Base-by-base conservation (phyloP, 1,139 yeast genomes). In the Yamadazyma mexicana region DNA sequence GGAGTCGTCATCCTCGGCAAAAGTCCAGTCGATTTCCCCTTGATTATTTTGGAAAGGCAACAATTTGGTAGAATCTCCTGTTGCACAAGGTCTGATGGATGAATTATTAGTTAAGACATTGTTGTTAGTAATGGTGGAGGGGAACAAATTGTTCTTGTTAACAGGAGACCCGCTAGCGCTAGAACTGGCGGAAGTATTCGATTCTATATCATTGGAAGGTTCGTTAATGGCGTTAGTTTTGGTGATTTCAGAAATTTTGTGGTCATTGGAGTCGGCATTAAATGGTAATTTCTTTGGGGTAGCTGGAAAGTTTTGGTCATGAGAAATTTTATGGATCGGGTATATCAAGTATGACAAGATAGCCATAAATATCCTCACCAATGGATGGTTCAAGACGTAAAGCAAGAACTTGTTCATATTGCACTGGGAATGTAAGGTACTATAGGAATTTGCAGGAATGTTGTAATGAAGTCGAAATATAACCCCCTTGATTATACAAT, bases 21-120 rank as follows among this genome's bases (percentile, higher is more conserved):
- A 66, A 8, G 72, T 71, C 80, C 83, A 80, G 44, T 77, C 81
- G 14, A 79, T 66, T 48, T 77, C 80, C 3, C 86, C 86, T 29
- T 69, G 64, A 10, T 59, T 61, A 50, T 77, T 77, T 38, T 75
- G 77, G 47, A 71, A 66, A 5, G 83, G 80, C 17, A 76, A 59
- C 28, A 76, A 62, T 39, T 74, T 63, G 2, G 81, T 66, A 30
- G 77, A 65, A 26, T 64, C 50, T 5, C 71, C 69, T 7, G 82
- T 77, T 17, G 83, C 73, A 51, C 85, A 79, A 10, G 71, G 64
- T 31, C 56, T 54, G 30, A 59, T 55, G 14, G 47, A 40, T 4
- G 44, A 39, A n/a, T 26, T n/a, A n/a, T 41, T 31, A 7, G 28
- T 17, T 3, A 23, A 16, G 3, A 29, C 22, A 14, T 35, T 25